Conservation (phyloP, 2,329 filamentous ascomycete genomes). For the Aspergillus candidus region DNA sequence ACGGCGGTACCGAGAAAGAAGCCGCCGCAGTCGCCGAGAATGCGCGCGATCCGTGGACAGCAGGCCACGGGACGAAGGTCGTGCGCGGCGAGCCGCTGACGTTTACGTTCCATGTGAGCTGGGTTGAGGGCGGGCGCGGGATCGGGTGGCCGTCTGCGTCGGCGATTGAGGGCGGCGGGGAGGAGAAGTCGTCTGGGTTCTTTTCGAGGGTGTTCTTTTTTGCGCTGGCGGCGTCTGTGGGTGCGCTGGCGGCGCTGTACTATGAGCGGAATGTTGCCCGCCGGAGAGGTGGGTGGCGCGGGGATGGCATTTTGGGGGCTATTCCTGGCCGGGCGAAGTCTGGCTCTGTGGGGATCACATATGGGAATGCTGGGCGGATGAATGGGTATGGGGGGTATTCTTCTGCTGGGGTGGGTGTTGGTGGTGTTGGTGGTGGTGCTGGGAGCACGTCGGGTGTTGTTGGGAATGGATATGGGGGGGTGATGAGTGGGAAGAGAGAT, state of each 20-base stretch:
- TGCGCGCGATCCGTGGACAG: slow-evolving; percentile 43
- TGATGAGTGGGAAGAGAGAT: slow-evolving; percentile 38
- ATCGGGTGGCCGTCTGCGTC: slow-evolving; percentile 27
- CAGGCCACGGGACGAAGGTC: slow-evolving; percentile 54
- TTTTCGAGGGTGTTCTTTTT: slow-evolving; percentile 32
- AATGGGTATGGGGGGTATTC: slow-evolving; percentile 55
- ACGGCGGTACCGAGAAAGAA: slow-evolving; percentile 31
- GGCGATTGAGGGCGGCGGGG: neutral
- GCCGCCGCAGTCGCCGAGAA: slow-evolving; percentile 38
- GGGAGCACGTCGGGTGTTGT: slow-evolving; percentile 18
- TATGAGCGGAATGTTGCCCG: slow-evolving; percentile 29
- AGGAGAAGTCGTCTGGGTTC: slow-evolving; percentile 12
- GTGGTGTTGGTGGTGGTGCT: slow-evolving; percentile 15
- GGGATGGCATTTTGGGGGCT: slow-evolving; percentile 44
- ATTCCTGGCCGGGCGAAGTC: slow-evolving; percentile 36
- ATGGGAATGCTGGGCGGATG: slow-evolving; percentile 47
- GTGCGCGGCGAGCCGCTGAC: slow-evolving; percentile 83
- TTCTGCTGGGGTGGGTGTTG: slow-evolving; percentile 17
- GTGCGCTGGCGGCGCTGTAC: slow-evolving; percentile 31
- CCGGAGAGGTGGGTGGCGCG: slow-evolving; percentile 30
- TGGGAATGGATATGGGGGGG: slow-evolving; percentile 34
- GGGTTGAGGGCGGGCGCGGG: slow-evolving; percentile 49
- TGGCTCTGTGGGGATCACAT: slow-evolving; percentile 48
- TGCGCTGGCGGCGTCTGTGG: slow-evolving; percentile 30
- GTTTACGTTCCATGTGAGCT: slow-evolving; percentile 72